Conservation (phyloP, 2,329 filamentous ascomycete species). For the Sordariomycetes sp. region DNA sequence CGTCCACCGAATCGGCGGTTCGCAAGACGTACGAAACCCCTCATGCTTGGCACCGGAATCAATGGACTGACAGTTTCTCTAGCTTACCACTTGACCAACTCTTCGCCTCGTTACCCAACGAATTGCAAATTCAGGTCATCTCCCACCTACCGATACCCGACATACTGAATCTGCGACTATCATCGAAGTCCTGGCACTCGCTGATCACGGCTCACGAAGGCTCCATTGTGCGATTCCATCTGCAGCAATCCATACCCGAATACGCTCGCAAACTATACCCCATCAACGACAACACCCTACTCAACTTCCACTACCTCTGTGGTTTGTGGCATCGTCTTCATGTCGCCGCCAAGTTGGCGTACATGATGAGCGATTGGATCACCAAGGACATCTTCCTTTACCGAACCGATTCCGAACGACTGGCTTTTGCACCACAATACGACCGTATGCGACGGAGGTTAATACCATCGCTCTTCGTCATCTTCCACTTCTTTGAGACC, state of each 20-base stretch:
- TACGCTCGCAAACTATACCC: slow-evolving; percentile 55
- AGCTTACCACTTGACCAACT: slow-evolving; percentile 43
- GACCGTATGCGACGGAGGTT: slow-evolving; percentile 56
- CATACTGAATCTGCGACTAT: slow-evolving; percentile 47
- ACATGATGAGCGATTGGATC: slow-evolving; percentile 54
- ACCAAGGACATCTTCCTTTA: slow-evolving; percentile 57
- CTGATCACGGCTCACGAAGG: slow-evolving; percentile 52
- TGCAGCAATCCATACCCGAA: slow-evolving; percentile 48
- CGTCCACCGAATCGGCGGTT: slow-evolving; percentile 15
- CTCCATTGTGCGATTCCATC: slow-evolving; percentile 52
- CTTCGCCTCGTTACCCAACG: slow-evolving; percentile 50
- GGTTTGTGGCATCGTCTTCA: slow-evolving; percentile 58
- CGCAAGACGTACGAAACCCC: slow-evolving; percentile 22
- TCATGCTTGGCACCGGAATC: too few species aligned
- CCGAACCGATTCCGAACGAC: slow-evolving; percentile 42
- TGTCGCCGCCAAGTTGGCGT: slow-evolving; percentile 53
- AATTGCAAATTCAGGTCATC: slow-evolving; percentile 55
- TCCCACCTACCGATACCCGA: slow-evolving; percentile 50
- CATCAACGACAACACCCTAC: slow-evolving; percentile 27
- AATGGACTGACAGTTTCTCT: slow-evolving; percentile 1
- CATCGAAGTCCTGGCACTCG: slow-evolving; percentile 50
- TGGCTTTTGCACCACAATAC: slow-evolving; percentile 50
- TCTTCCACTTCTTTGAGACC: slow-evolving; percentile 60
- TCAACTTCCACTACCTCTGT: slow-evolving; percentile 53
- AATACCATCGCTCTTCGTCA: slow-evolving; percentile 54